These are phyloP conservation scores for Xenoacremonium recifei DNA, from an alignment of 2,329 filamentous ascomycete species.

Conservation along the genomic window DNA sequence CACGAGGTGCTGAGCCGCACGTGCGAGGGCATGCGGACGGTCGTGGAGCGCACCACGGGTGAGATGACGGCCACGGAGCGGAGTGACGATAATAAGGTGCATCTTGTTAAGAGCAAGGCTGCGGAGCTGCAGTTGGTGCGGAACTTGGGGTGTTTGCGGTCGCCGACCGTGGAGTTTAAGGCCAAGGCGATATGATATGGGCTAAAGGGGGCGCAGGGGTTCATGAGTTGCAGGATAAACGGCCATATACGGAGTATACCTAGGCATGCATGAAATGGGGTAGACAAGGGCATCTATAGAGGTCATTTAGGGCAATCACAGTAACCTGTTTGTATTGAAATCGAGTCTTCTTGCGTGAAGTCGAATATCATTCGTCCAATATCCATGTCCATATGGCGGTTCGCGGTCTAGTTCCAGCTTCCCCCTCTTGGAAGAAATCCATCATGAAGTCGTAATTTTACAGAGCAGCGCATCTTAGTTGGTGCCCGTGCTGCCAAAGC, in stretches of 20 bases:
- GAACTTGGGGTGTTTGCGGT: slow-evolving; percentile 65
- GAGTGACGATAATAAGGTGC: slow-evolving; percentile 53
- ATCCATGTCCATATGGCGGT: too few species aligned
- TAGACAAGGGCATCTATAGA: slow-evolving; percentile 2
- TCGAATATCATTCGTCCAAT: too few species aligned
- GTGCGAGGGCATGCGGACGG: slow-evolving; percentile 58
- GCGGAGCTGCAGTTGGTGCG: slow-evolving; percentile 83
- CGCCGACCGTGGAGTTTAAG: slow-evolving; percentile 63
- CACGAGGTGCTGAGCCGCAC: slow-evolving; percentile 76
- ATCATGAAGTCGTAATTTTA: neutral
- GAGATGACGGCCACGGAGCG: slow-evolving; percentile 44
- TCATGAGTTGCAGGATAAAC: too few species aligned
- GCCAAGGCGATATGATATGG: slow-evolving; percentile 51
- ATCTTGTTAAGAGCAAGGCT: slow-evolving; percentile 75
- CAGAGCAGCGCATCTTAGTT: neutral
- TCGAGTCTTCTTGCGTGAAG: too few species aligned
- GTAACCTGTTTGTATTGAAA: too few species aligned
- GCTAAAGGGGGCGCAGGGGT: too few species aligned
- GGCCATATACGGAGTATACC: too few species aligned
- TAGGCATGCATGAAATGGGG: neutral
- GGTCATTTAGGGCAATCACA: slow-evolving; percentile 6
- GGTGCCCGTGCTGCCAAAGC: slow-evolving; percentile 82
- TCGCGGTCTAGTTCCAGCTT: too few species aligned
- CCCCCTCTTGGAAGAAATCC: too few species aligned
- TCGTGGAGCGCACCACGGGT: slow-evolving; percentile 43